Evolutionary conservation across 116 monocot genomes (phyloP).

Genomic region (Iris pallida): DNA sequence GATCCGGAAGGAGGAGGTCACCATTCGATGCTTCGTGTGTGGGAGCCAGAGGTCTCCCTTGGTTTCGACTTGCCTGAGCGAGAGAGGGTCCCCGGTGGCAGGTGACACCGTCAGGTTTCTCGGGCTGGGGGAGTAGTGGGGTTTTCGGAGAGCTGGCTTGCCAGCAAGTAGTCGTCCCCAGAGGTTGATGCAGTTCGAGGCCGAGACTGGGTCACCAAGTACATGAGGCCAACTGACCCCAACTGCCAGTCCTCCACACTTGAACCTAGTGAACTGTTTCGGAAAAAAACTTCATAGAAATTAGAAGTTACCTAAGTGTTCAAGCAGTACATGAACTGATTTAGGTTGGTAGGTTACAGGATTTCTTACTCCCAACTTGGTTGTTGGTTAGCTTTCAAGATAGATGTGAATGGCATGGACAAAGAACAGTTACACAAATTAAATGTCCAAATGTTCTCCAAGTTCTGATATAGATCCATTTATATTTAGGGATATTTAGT

Average conservation of each 20-base stretch:
- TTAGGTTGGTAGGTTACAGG: too few relatives aligned
- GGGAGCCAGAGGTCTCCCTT: conserved; percentile 35
- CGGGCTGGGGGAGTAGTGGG: neutral
- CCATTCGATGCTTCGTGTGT: conserved; percentile 23
- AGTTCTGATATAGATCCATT: too few relatives aligned
- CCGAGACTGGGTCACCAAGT: conserved; percentile 36
- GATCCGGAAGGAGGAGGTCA: conserved; percentile 32
- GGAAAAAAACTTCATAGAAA: neutral
- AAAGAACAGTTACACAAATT: too few relatives aligned
- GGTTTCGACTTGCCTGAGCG: conserved; percentile 33
- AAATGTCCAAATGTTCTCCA: too few relatives aligned
- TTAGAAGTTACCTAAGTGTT: too few relatives aligned
- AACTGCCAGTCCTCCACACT: conserved; percentile 54
- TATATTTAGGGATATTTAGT: too few relatives aligned
- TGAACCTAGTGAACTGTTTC: conserved; percentile 55
- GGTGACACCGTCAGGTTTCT: conserved; percentile 2
- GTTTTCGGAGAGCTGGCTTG: conserved; percentile 8
- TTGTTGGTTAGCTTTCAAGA: too few relatives aligned
- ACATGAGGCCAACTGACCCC: conserved; percentile 69
- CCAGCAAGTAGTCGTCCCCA: conserved; percentile 29
- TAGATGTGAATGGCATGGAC: too few relatives aligned
- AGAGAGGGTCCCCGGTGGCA: conserved; percentile 13
- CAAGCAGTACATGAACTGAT: too few relatives aligned
- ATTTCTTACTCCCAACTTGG: too few relatives aligned
- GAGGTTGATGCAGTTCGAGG: conserved; percentile 30